Conservation (phyloP, 2,329 filamentous ascomycete species). For the Cercospora sojina region DNA sequence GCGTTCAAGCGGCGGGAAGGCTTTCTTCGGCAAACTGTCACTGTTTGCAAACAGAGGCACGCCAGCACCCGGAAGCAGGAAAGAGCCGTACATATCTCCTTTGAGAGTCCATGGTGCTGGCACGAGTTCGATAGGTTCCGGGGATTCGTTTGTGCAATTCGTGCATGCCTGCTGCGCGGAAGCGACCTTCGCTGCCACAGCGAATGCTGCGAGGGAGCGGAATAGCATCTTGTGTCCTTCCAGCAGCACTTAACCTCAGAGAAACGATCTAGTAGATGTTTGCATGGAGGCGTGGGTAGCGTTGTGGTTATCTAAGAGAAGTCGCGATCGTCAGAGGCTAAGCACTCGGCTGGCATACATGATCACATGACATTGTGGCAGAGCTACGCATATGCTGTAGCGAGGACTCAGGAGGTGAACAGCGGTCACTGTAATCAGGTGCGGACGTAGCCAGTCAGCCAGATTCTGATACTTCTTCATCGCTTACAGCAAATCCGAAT, state of each 20-base stretch:
- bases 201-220: background rate
- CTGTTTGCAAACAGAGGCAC: conserved; percentile 9
- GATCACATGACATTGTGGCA: background rate
- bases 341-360: background rate
- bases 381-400: background rate
- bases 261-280: background rate
- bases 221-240: background rate
- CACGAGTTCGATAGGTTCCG: conserved; percentile 15
- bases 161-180: conserved; percentile 12
- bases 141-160: conserved; percentile 23
- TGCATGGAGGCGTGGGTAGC: background rate
- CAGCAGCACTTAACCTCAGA: background rate
- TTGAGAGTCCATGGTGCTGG: conserved; percentile 24
- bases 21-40: conserved; percentile 14
- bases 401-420: background rate
- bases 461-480: background rate
- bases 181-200: background rate
- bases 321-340: background rate
- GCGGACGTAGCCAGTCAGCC: background rate
- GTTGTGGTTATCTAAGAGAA: background rate
- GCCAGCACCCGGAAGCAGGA: conserved; percentile 17
- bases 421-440: background rate
- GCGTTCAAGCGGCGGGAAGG: conserved; percentile 19
- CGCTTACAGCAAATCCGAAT: conserved; percentile 2
- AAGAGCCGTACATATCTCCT: conserved; percentile 19